These are phyloP conservation scores for Neopestalotiopsis clavispora DNA, from an alignment of 2,329 filamentous ascomycete genomes.

Conservation along the genomic window DNA sequence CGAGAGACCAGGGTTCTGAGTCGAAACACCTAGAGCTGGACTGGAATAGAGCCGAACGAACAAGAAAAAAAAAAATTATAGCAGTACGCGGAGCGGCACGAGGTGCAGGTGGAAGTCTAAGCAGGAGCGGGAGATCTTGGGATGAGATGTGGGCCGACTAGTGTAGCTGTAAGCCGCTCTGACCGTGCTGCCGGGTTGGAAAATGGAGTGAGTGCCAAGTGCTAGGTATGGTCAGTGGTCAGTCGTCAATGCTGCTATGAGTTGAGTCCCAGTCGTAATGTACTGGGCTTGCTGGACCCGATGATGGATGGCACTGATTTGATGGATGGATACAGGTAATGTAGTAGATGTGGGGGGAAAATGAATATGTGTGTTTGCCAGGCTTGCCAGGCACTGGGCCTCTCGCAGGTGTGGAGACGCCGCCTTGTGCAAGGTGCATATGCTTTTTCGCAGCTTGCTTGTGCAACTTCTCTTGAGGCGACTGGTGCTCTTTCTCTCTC, in stretches of 20 bases:
- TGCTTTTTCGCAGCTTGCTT: neutral
- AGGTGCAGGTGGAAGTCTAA: slow-evolving; percentile 35
- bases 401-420: neutral
- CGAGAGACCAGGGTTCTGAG: slow-evolving; percentile 31
- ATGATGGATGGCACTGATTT: no score
- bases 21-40: slow-evolving; percentile 29
- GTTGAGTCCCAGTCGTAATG: neutral
- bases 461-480: neutral
- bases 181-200: slow-evolving; percentile 30
- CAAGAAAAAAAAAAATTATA: neutral
- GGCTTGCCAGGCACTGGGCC: neutral
- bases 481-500: no score
- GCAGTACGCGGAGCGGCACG: slow-evolving; percentile 39
- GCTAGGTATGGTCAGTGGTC: slow-evolving; percentile 25
- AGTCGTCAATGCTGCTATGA: neutral
- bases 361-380: neutral
- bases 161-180: slow-evolving; percentile 32
- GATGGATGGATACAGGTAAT: neutral
- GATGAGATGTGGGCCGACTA: slow-evolving; percentile 34
- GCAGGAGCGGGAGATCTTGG: slow-evolving; percentile 37
- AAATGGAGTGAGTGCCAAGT: slow-evolving; percentile 18
- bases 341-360: neutral
- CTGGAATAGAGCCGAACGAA: slow-evolving; percentile 13
- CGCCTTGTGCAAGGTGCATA: neutral
- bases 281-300: no score